Base-by-base conservation (phyloP, 2,329 filamentous ascomycete genomes). In the Alternaria sp. region DNA sequence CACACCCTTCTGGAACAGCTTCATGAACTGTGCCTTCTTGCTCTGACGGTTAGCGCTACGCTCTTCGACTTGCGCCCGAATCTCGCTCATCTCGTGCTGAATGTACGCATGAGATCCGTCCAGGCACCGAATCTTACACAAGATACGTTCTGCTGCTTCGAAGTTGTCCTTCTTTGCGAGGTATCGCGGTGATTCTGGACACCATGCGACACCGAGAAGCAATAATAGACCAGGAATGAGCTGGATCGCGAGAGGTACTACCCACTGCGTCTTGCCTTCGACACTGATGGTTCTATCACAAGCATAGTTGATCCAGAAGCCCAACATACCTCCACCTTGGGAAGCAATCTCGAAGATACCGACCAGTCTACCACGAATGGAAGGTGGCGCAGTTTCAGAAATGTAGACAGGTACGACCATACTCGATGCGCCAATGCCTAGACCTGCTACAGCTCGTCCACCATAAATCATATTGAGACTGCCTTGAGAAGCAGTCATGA, bases 291-390 rank as follows among this genome's bases (percentile, higher is more conserved):
- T 77, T 41, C 73, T 69, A 40, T 80, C 78, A 11, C 77, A 75
- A 1, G 73, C 76, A 54, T 81, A 81, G 63, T 81, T 81, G 65
- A 81, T 78, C 79, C 79, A 81, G 59, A 81, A 81, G 6, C 79
- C 78, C 7, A 79, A 60, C 74, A 81, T 79, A 25, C 87, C 88
- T 32, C 89, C 85, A 2, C 86, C 81, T 78, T 90, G 89, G 78
- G 86, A 90, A 27, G 87, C 86, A 2, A 90, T 81, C 72, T 91
- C 89, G 75, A 89, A 91, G 54, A 90, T 85, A 53, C 89, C 88
- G 25, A 90, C 86, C 1, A 91, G 82, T 2, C 87, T 83, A 18
- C 89, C 89, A 63, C 89, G 84, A 48, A 90, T 84, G 4, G 87
- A 87, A 0, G 88, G 87, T 3, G 89, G 89, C 0, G 87, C 71